Evolutionary conservation across 2,329 filamentous ascomycete genomes (phyloP), one percentile per base, ranked within the genome.

Genomic region (Keithomyces neogunnii): DNA sequence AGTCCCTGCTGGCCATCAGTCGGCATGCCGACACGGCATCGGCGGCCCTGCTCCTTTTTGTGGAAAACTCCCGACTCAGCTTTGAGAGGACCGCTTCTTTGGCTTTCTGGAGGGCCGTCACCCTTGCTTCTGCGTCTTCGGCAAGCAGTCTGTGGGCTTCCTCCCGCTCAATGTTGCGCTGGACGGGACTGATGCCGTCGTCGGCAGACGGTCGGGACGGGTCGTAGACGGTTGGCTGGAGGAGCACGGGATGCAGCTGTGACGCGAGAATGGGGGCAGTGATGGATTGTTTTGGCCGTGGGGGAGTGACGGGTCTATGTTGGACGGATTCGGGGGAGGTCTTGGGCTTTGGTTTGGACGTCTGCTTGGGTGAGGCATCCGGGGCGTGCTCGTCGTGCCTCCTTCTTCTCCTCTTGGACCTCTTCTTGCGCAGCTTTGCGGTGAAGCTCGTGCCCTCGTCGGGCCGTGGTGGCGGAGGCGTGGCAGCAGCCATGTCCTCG

Each of bases 41-140:
- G 11, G 62, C 61, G 3, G 64, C 59, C 29, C 62, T 61, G 43
- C 61, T 60, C 50, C 64, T 66, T 52, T 62, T 67, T 51, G 49
- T 55, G 54, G 59, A 67, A 53, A 69, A 82, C 61, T 83, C 77
- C 51, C 73, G 73, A 58, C 72, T 76, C 48, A 85, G 72, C 58
- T 82, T 82, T 54, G 70, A 73, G 50, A 85, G 67, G 10, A 85
- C 80, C 1, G 78, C 77, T 55, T 81, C 78, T 61, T 79, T 81
- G 35, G 81, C 82, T 53, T 77, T 76, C 59, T 74, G 73, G 47
- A 85, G 67, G 8, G 80, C 78, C 56, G 71, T 76, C 4, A 71
- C 70, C 51, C 81, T 74, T 50, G 77, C 74, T 7, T 73, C 74
- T 3, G 75, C 71, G 57, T 84, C 79, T 55, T 84, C 76, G 26